These are phyloP conservation scores for Asterionellopsis glacialis DNA, from an alignment of 108 stramenopile species.

Conservation along the genomic window DNA sequence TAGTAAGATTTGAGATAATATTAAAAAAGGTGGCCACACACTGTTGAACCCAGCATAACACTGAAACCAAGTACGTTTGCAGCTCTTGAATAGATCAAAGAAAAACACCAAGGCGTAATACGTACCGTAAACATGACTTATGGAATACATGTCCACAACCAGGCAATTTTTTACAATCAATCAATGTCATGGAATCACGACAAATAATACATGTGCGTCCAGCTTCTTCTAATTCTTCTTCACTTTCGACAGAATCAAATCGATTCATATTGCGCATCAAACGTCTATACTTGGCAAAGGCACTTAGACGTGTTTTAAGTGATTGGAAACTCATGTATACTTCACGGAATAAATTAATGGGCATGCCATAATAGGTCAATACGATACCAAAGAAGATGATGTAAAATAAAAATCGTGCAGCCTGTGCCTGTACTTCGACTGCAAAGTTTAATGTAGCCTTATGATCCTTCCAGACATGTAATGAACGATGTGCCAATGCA, in stretches of 20 bases:
- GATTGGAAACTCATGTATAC: slow-evolving; percentile 80
- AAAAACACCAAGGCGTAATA: background rate
- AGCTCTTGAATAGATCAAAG: too few species aligned
- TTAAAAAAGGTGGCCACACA: too few species aligned
- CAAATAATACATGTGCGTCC: slow-evolving; percentile 96
- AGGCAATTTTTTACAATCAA: slow-evolving; percentile 82
- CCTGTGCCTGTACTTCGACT: slow-evolving; percentile 90
- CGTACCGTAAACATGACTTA: slow-evolving; percentile 22
- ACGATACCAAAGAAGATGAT: slow-evolving; percentile 92
- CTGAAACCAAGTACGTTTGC: too few species aligned
- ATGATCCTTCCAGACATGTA: slow-evolving; percentile 72
- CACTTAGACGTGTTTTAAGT: slow-evolving; percentile 63
- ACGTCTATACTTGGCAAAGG: slow-evolving; percentile 83
- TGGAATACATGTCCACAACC: slow-evolving; percentile 93
- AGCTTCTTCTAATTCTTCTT: slow-evolving; percentile 79
- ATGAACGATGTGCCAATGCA: slow-evolving; percentile 4
- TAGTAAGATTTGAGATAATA: too few species aligned
- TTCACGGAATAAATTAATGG: slow-evolving; percentile 95
- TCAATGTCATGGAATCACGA: slow-evolving; percentile 92
- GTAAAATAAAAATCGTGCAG: slow-evolving; percentile 92
- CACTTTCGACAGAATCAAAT: slow-evolving; percentile 76
- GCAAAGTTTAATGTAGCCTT: slow-evolving; percentile 82
- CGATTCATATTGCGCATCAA: slow-evolving; percentile 91
- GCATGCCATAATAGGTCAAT: slow-evolving; percentile 92
- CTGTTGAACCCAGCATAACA: too few species aligned